Base-by-base conservation (phyloP, 2,329 filamentous ascomycete genomes). In the Hypocrella siamensis region DNA sequence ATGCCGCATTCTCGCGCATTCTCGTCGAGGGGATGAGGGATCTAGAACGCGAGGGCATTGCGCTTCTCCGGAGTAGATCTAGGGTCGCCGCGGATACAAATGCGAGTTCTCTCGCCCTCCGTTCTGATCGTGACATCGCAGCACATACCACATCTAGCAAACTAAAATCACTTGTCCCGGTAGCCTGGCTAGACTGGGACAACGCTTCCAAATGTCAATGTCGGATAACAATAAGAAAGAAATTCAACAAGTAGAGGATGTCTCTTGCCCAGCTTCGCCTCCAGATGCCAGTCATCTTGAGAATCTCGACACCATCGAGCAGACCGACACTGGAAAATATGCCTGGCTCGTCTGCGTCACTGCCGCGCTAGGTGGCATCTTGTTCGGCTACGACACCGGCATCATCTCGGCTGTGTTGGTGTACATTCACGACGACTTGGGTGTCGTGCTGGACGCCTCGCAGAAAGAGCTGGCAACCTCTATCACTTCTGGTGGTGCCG, bases 391-490 rank as follows among this genome's bases (percentile, higher is more conserved):
- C 16, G 44, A 46, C 16, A 57, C 56, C 1, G 57, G 57, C 6
- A 55, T 60, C 26, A 54, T 59, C n/a, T 50, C 45, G 1, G 40
- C 52, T 6, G 50, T 50, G 5, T 35, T 54, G 17, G 37, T 50
- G 17, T 46, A 46, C 27, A 39, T 46, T 18, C 8, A 37, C 8
- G 11, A 40, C 12, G 44, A 46, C 27, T 15, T 29, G 15, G 27
- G 27, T 1, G 79, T 86, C 41, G 63, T 18, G 15, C 17, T 29
- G 14, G 15, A 29, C 17, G 9, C 27, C 17, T 29, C 27, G 14
- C 27, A 69, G 36, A 58, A 63, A 38, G 63, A 69, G 39, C 48
- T 68, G 18, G 56, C 68, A 22, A 68, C 65, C 1, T 66, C 64
- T 0, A 53, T 68, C 14, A 64, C 58, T 15, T 63, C 58, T 6